These are phyloP conservation scores for Mycena vitilis DNA, from an alignment of 768 basidiomycete genomes.

Conservation along the genomic window DNA sequence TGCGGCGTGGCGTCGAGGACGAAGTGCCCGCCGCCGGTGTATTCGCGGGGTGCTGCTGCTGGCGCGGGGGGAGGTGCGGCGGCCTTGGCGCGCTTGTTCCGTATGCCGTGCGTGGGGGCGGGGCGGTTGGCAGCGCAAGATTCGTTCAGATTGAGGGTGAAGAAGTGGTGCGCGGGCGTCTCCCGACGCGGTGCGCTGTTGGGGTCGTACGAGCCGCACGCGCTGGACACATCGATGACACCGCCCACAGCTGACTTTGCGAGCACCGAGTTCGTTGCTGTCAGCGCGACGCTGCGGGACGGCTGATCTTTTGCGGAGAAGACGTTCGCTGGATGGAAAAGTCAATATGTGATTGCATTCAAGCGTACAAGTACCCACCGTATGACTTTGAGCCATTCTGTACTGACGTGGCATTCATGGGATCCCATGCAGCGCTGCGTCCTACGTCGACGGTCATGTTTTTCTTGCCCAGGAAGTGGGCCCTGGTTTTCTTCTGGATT, in stretches of 20 bases:
- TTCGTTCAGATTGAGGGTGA: conserved; percentile 30
- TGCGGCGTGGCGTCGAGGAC: conserved; percentile 33
- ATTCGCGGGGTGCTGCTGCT: not conserved
- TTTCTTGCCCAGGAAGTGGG: conserved; percentile 40
- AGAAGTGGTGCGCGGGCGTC: conserved; percentile 35
- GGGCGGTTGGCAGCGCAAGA: conserved; percentile 5
- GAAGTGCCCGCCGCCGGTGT: conserved; percentile 40
- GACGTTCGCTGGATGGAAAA: conserved; percentile 8
- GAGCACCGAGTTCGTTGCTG: conserved; percentile 35
- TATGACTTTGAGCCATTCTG: conserved; percentile 33
- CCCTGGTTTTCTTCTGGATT: conserved; percentile 33
- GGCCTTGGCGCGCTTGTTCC: not conserved
- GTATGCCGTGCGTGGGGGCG: not conserved
- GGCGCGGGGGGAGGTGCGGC: not conserved
- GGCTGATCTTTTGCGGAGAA: conserved; percentile 33
- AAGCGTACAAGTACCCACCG: not conserved
- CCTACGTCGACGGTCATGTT: conserved; percentile 34
- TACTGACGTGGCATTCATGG: conserved; percentile 10
- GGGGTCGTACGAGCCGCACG: conserved; percentile 37
- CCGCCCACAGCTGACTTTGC: conserved; percentile 11
- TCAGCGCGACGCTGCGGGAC: conserved; percentile 30
- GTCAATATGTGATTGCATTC: not conserved
- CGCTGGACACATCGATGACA: conserved; percentile 27
- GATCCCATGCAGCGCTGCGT: conserved; percentile 37
- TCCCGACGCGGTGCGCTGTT: conserved; percentile 15